Percentiles rank a stretch among this genome's conserved stretches.
phyloP scores from a whole-genome alignment of 768 basidiomycete species.

The Cystofilobasidium capitatum region DNA sequence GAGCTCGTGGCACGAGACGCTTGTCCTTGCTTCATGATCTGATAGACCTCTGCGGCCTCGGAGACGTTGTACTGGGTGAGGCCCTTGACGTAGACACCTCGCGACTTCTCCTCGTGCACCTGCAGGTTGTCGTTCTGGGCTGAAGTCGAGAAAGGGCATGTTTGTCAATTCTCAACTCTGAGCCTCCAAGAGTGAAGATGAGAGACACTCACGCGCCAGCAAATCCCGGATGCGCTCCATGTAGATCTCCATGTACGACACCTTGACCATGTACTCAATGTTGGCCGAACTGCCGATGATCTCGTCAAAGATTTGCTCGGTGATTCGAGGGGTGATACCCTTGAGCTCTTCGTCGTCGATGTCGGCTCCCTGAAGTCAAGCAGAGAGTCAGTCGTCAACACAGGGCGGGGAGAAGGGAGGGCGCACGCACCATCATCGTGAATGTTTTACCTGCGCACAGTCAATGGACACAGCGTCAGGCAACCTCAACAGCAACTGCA shows the following conservation, averaged over 20 bases:
- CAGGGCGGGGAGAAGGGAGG: constrained; percentile 2
- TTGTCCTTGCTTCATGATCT: constrained; percentile 96
- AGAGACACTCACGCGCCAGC: constrained; percentile 66
- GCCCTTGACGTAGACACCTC: constrained; percentile 95
- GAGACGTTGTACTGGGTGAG: constrained; percentile 97
- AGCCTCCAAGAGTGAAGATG: neutral
- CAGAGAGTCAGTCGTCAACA: constrained; percentile 3
- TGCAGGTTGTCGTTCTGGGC: constrained; percentile 98
- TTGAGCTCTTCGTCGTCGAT: constrained; percentile 88
- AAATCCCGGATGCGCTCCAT: constrained; percentile 91
- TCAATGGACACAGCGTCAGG: constrained; percentile 27
- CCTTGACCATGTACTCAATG: constrained; percentile 96
- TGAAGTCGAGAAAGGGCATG: constrained; percentile 30
- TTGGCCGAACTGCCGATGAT: constrained; percentile 92
- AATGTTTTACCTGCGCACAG: constrained; percentile 65
- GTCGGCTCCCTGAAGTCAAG: constrained; percentile 67
- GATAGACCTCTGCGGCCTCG: constrained; percentile 88
- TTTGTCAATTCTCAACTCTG: constrained; percentile 70
- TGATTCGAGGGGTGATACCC: constrained; percentile 95
- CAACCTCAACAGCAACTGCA: constrained; percentile 26
- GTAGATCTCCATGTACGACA: constrained; percentile 99
- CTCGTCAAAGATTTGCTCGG: constrained; percentile 96
- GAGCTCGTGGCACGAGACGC: constrained; percentile 81
- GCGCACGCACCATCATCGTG: constrained; percentile 81
- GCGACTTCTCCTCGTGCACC: constrained; percentile 94